These are phyloP conservation scores for Leptographium wingfieldii DNA, from an alignment of 2,329 filamentous ascomycete species.

Conservation along the genomic window DNA sequence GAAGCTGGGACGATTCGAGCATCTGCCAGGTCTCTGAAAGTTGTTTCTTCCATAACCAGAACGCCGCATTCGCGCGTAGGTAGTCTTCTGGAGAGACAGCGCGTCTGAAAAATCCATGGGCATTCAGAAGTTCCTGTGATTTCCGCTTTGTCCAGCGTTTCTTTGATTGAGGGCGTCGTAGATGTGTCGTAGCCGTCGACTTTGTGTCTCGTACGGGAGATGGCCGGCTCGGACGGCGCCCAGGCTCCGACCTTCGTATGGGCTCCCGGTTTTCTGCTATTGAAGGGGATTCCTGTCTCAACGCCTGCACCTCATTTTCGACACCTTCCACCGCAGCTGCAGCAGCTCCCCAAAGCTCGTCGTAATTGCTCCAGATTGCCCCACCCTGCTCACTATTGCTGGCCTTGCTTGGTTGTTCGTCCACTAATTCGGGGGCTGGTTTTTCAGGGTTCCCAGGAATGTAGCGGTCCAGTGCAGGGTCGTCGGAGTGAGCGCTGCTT, in stretches of 20 bases:
- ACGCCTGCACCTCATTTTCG: not conserved
- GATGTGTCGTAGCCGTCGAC: not conserved
- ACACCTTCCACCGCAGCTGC: not conserved
- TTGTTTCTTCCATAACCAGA: constrained; percentile 9
- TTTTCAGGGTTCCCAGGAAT: not conserved
- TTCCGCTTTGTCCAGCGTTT: not conserved
- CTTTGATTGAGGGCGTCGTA: not conserved
- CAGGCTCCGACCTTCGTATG: not conserved
- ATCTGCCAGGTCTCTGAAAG: constrained; percentile 8
- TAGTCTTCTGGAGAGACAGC: not conserved
- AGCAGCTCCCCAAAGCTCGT: constrained; percentile 7
- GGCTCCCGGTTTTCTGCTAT: not conserved
- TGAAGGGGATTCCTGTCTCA: too few species aligned
- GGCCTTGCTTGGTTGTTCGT: not conserved
- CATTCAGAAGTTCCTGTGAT: not conserved
- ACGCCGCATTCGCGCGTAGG: not conserved
- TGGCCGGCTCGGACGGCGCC: not conserved
- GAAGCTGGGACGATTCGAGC: constrained; percentile 4
- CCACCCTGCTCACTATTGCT: not conserved
- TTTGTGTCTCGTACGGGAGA: not conserved
- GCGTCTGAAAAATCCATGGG: not conserved
- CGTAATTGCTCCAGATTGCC: constrained; percentile 2
- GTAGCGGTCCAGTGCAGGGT: not conserved
- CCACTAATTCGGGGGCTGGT: not conserved
- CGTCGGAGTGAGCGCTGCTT: not conserved